Evolutionary conservation across 306 rosid species (phyloP).

Genomic region (Clitoria ternatea): DNA sequence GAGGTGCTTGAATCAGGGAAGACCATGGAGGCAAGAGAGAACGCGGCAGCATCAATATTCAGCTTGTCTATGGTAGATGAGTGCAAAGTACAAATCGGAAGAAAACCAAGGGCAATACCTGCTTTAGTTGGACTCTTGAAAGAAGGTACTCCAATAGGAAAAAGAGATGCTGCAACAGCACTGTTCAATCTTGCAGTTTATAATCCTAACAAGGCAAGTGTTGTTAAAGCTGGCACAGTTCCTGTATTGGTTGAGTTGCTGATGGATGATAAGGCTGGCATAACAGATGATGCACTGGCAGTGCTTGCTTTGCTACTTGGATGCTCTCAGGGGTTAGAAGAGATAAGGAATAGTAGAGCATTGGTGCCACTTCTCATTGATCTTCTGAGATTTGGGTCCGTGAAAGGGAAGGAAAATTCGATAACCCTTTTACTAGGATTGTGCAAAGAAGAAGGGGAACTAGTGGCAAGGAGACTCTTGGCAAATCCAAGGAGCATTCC

Average conservation of each 20-base stretch:
- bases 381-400: slow-evolving; percentile 87
- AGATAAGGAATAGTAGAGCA: slow-evolving; percentile 60
- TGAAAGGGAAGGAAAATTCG: slow-evolving; percentile 81
- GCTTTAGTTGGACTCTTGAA: slow-evolving; percentile 71
- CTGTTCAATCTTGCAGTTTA: slow-evolving; percentile 70
- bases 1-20: slow-evolving; percentile 68
- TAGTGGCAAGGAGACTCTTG: slow-evolving; percentile 61
- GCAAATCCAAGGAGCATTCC: slow-evolving; percentile 82
- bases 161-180: slow-evolving; percentile 82
- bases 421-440: slow-evolving; percentile 70
- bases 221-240: slow-evolving; percentile 57
- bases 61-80: slow-evolving; percentile 81
- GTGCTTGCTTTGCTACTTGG: slow-evolving; percentile 67
- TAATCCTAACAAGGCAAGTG: slow-evolving; percentile 58
- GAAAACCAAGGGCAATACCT: slow-evolving; percentile 55
- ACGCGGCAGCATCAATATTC: slow-evolving; percentile 81
- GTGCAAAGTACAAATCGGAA: slow-evolving; percentile 64
- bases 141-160: slow-evolving; percentile 77
- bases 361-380: slow-evolving; percentile 76
- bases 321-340: slow-evolving; percentile 62
- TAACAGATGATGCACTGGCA: slow-evolving; percentile 73
- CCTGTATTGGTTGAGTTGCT: slow-evolving; percentile 59
- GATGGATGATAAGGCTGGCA: slow-evolving; percentile 77
- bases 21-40: slow-evolving; percentile 87
- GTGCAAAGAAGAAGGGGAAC: slow-evolving; percentile 81